Base-by-base conservation (phyloP, 2,329 filamentous ascomycete genomes). In the Capronia epimyces region DNA sequence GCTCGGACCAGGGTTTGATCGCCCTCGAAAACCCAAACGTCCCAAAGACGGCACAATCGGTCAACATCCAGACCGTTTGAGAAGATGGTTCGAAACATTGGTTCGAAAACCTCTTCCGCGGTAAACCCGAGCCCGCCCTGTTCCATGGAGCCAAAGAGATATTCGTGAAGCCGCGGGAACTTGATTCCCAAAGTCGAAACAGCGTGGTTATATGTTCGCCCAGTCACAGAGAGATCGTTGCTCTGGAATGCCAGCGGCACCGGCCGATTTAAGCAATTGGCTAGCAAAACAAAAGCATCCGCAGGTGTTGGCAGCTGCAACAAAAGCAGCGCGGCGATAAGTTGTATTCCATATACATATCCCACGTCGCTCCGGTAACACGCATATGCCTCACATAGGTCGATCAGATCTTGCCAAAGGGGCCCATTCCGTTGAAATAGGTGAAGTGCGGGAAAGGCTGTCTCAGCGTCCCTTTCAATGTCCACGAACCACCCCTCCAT, bases 311-410 rank as follows among this genome's bases (percentile, higher is more conserved):
- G 68, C 43, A 82, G 73, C 61, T 80, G 78, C 32, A 83, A 71
- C 16, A 81, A 71, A 12, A 83, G 70, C 4, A 82, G 68, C 7
- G 76, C 81, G 18, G 79, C 80, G 50, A 80, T 74, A 36, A 77
- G 74, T 67, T 82, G 80, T 52, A 80, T 76, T 49, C 79, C 79
- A 57, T 75, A 74, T 46, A 78, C 72, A 56, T 81, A 82, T 46
- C 80, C 78, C 32, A 83, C 76, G 59, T 83, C 80, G 43, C 75
- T 76, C 55, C 81, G 77, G 64, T 84, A 84, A 69, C 80, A 78
- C 8, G 77, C 75, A 64, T 83, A 83, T 22, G 81, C 80, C 57
- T 81, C 74, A 53, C 82, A 72, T 8, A 84, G 75, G 61, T 83
- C 73, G 20, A 78, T 68, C 18, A 84, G 69, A 12, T 75, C 74